Evolutionary conservation across 306 rosid species (phyloP), one percentile per base, ranked within the genome.

Genomic region (Purshia tridentata): DNA sequence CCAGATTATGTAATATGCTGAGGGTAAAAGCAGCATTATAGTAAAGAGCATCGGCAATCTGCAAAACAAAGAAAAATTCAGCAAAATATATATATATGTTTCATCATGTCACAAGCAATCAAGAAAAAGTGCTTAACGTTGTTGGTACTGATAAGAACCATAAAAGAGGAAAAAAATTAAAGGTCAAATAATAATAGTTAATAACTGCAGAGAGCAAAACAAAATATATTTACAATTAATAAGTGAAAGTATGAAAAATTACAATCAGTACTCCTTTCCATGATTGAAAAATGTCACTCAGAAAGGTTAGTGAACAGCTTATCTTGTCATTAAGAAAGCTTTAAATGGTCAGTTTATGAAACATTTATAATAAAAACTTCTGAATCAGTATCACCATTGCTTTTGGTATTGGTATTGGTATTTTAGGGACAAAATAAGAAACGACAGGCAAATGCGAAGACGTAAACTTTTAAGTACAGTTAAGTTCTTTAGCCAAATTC

Each of bases 1-100:
- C 96, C 29, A 91, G 74, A 86, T 82, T 86, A 62, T 91, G 96
- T 83, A 93, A 81, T 82, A 91, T 82, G 82, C 75, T 69, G 70
- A 93, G 92, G 4, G 98, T 85, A 59, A 93, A 74, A 46, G 91
- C 77, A 11, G 98, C 85, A 75, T 89, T 91, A 78, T 93, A 93
- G 84, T 87, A 93, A 53, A 93, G 96, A 67, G 96, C 90, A 91
- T 93, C 97, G 58, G 98, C 90, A 79, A 93, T 75, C 98, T 93
- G 88, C 69, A 71, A 58, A 11, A 52, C 63, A 16, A 73, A 47
- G 49, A 57, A 15, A 42, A 48, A 35, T 7, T n/a, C 10, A 9
- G 12, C 44, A 8, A 62, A 4, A 66, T 47, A 51, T n/a, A n/a
- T n/a, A 73, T n/a, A 23, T 51, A 62, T 65, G 59, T 18, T 12